Base-by-base conservation (phyloP, 192 early-diverging fungal genomes). In the Coemansia erecta region DNA sequence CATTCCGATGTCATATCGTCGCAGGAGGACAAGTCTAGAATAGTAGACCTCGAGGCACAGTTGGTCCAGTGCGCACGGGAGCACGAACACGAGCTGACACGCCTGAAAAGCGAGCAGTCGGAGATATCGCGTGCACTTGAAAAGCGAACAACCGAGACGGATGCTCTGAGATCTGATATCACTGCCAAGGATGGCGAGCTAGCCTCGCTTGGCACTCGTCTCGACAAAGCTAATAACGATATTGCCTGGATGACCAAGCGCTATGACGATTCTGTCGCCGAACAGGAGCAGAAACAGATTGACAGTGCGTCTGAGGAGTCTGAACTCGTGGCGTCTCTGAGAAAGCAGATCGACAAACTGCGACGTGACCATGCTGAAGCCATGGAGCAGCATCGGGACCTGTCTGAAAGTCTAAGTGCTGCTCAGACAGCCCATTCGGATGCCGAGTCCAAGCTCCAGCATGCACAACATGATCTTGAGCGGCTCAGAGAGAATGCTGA, bases 401-500 rank as follows among this genome's bases (percentile, higher is more conserved):
- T 58, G 35, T n/a, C 47, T 0, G 22, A 66, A 11, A 18, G 51
- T 2, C 46, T 66, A 17, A 54, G 63, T 12, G 48, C 49, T 13
- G 52, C 59, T 17, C 18, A 21, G 8, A 19, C 21, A 12, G 47
- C 50, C 22, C 50, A 55, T 18, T 33, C 59, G 1, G 48, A 46
- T 4, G 69, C 82, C 2, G 70, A 72, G 28, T 43, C 67, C 39
- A 73, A 61, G 45, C 50, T 72, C 1, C 17, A 51, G 1, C 62
- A 43, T 0, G 56, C 76, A 4, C 72, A 73, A 22, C 33, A 21
- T 17, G 69, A 61, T 18, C 40, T 85, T 0, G 66, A 70, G 33
- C 72, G 71, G 8, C 37, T 83, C 19, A 68, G 81, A 28, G 51
- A 73, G 19, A 76, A 53, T 22, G 55, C 67, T 0, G 65, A 57